Evolutionary conservation across 805 yeast species (phyloP).

Genomic region (Pichia thaimueangensis): DNA sequence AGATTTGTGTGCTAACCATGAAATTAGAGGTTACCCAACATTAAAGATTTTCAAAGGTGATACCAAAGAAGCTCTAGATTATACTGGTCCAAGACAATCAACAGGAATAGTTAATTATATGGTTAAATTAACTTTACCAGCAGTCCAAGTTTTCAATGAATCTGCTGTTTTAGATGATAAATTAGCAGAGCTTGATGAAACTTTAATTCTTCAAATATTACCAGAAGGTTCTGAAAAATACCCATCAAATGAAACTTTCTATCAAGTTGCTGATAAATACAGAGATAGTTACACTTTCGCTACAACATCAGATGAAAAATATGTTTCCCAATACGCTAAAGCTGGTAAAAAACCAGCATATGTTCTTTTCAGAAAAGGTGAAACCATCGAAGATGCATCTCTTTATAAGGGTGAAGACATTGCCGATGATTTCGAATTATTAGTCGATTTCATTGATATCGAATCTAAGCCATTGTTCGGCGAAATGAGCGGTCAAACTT

Average conservation of each 20-base stretch:
- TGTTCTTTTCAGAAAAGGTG: slow-evolving; percentile 42
- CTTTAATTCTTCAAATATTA: slow-evolving; percentile 51
- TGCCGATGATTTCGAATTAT: slow-evolving; percentile 30
- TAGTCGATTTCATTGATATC: slow-evolving; percentile 44
- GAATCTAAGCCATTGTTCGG: slow-evolving; percentile 82
- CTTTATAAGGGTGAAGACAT: slow-evolving; percentile 33
- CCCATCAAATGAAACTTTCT: slow-evolving; percentile 49
- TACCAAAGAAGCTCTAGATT: slow-evolving; percentile 45
- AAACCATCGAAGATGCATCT: slow-evolving; percentile 43
- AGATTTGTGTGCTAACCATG: slow-evolving; percentile 61
- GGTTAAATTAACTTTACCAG: slow-evolving; percentile 77
- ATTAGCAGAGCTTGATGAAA: slow-evolving; percentile 38
- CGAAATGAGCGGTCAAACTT: slow-evolving; percentile 78
- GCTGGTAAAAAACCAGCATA: slow-evolving; percentile 34
- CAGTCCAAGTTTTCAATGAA: slow-evolving; percentile 48
- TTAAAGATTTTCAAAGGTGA: slow-evolving; percentile 65
- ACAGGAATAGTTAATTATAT: slow-evolving; percentile 71
- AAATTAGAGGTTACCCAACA: slow-evolving; percentile 79
- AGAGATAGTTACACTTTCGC: slow-evolving; percentile 64
- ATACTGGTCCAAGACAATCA: slow-evolving; percentile 80
- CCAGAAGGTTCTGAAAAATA: slow-evolving; percentile 28
- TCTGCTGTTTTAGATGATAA: slow-evolving; percentile 46
- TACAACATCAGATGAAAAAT: slow-evolving; percentile 35
- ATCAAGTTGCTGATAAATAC: slow-evolving; percentile 51
- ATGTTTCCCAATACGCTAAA: slow-evolving; percentile 30